Percentiles rank a stretch among this genome's conserved stretches.
phyloP scores from a whole-genome alignment of 805 yeast genomes.

The Starmerella stigmatis region DNA sequence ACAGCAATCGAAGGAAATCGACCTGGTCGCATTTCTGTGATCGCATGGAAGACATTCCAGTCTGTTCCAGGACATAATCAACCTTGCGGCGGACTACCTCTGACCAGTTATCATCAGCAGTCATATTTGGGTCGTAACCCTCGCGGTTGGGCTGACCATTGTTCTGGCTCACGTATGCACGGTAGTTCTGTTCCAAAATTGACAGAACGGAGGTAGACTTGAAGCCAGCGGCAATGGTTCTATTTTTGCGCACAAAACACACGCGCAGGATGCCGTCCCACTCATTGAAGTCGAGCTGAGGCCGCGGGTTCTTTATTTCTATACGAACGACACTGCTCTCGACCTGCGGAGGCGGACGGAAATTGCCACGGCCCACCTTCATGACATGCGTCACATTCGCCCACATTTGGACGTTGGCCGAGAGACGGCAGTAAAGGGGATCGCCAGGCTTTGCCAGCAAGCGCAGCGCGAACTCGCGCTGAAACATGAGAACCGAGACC shows the following conservation, averaged over 20 bases:
- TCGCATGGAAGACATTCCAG: slow-evolving; percentile 75
- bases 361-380: slow-evolving; percentile 96
- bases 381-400: slow-evolving; percentile 96
- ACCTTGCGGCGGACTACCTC: slow-evolving; percentile 59
- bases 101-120: slow-evolving; percentile 30
- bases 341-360: slow-evolving; percentile 97
- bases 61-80: slow-evolving; percentile 60
- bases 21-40: slow-evolving; percentile 92
- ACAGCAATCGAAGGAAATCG: slow-evolving; percentile 70
- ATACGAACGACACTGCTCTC: slow-evolving; percentile 93
- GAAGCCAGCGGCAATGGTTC: slow-evolving; percentile 86
- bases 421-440: slow-evolving; percentile 75
- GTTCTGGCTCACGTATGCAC: slow-evolving; percentile 53
- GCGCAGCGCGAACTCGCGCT: slow-evolving; percentile 91
- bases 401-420: slow-evolving; percentile 99
- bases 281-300: slow-evolving; percentile 85
- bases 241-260: slow-evolving; percentile 85
- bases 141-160: slow-evolving; percentile 32
- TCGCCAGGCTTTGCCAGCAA: slow-evolving; percentile 96
- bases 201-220: slow-evolving; percentile 69
- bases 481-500: slow-evolving; percentile 92
- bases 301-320: slow-evolving; percentile 85
- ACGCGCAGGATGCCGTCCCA: slow-evolving; percentile 95
- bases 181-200: slow-evolving; percentile 79
- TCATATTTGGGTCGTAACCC: slow-evolving; percentile 36